Evolutionary conservation across 306 rosid genomes (phyloP), one percentile per base, ranked within the genome.

Genomic region (Lupinus albus): DNA sequence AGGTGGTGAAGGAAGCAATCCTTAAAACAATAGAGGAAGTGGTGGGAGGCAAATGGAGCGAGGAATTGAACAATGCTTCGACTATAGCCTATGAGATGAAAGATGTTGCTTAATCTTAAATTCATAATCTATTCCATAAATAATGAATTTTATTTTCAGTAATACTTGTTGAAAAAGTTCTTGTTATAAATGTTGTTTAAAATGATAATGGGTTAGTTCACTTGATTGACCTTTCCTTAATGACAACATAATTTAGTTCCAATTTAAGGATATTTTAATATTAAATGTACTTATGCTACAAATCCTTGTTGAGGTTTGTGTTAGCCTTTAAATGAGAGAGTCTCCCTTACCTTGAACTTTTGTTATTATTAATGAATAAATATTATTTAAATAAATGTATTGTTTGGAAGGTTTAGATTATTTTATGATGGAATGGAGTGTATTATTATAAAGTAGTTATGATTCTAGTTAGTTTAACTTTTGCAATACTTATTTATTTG

Each of bases 1-100:
- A 77, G 76, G 81, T 63, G 67, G 68, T 77, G 0, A 76, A 77
- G 47, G 76, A 77, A 70, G 76, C 76, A 47, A 6, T 70, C 2
- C 1, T 77, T 41, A 36, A 42, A 30, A 57, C 81, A 57, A 9
- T 77, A 25, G 56, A 77, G 54, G 76, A 56, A 36, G 81, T 57
- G 0, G 60, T 32, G 16, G 81, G 76, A 2, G 68, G 48, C 45
- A 63, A 70, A 25, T 77, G 81, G 72, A 63, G 62, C 12, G 68
- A 8, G 0, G 76, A 77, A 8, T 3, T 70, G 9, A 21, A 32
- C 51, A 49, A 5, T 33, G 81, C 81, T 33, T 63, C 67, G 81
- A 72, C 42, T 20, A 17, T 69, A 35, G 81, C 81, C 7, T 76
- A 76, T 15, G 76, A 21, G 8, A n/a, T n/a, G n/a, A n/a, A n/a